These are phyloP conservation scores for Aphelidium insulamus DNA, from an alignment of 371 early-diverging fungal genomes.

Conservation along the genomic window DNA sequence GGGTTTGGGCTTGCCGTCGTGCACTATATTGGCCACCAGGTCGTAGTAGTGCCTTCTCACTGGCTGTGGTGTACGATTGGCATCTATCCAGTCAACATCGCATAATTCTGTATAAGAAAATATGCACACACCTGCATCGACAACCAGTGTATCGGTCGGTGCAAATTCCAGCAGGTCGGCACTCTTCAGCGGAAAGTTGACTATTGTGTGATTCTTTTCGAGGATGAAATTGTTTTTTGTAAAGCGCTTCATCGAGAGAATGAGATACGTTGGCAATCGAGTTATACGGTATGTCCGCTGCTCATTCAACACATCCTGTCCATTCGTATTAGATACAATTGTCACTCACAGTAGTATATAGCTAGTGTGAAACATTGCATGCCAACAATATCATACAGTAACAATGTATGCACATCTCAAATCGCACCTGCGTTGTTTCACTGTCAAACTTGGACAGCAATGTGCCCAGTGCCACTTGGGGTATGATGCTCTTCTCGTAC, in stretches of 20 bases:
- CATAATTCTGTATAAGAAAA: neutral
- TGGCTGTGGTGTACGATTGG: too few species aligned
- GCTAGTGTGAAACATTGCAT: neutral
- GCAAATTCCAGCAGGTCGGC: slow-evolving; percentile 55
- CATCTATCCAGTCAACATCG: neutral
- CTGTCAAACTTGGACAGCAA: slow-evolving; percentile 78
- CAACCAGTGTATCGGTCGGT: slow-evolving; percentile 2
- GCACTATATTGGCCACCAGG: slow-evolving; percentile 73
- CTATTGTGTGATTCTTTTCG: slow-evolving; percentile 94
- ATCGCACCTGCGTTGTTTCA: slow-evolving; percentile 28
- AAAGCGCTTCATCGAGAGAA: slow-evolving; percentile 79
- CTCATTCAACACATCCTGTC: slow-evolving; percentile 32
- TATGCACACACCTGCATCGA: neutral
- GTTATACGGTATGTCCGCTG: slow-evolving; percentile 50
- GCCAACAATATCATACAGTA: neutral
- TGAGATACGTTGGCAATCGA: slow-evolving; percentile 58
- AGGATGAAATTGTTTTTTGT: slow-evolving; percentile 59
- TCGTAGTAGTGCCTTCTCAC: slow-evolving; percentile 28
- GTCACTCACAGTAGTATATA: neutral
- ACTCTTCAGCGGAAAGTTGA: slow-evolving; percentile 76
- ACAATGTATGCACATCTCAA: neutral
- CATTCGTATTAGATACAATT: slow-evolving; percentile 21
- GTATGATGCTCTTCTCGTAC: slow-evolving; percentile 66
- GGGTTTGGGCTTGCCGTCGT: slow-evolving; percentile 55
- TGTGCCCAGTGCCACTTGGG: slow-evolving; percentile 56